Base-by-base conservation (phyloP, 768 basidiomycete species). In the Neoboletus subvelutipes region DNA sequence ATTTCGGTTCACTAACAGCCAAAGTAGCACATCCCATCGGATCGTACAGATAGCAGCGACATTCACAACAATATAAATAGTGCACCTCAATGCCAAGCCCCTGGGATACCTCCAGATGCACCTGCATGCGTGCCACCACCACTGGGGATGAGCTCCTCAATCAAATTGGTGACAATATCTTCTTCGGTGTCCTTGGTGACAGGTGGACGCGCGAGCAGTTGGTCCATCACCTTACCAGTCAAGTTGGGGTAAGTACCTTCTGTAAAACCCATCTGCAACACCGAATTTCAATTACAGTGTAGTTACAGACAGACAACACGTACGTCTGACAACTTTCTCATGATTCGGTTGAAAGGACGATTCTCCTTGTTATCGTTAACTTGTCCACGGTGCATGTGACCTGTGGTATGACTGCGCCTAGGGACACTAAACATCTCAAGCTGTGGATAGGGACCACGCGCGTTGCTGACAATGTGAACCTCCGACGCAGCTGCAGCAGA, bases 251-350 rank as follows among this genome's bases (percentile, higher is more conserved):
- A 78, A 18, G 78, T 76, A 46, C 73, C 73, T 54, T 83, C 77
- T 12, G 82, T 84, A 61, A 90, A 88, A n/a, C 88, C 88, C 88
- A 90, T 89, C 88, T 90, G 49, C 34, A 45, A 41, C 15, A 24
- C 42, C n/a, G 15, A 51, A 8, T 20, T 48, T 64, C 28, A 56
- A 22, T 46, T 52, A 64, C 20, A 66, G 64, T 39, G 29, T 4
- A 36, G 40, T 7, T 45, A 48, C 26, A 29, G 54, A 41, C 12
- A 43, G 37, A 55, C 3, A 50, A 33, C 11, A 79, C 84, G 50
- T 69, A 90, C 87, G 66, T 87, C 88, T 52, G 80, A 80, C 17
- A 91, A 74, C 62, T 83, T 80, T 63, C 70, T 81, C 54, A 76
- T 78, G 61, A 89, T 83, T 45, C 83, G 77, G 50, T 75, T 71